A percentile compares a stretch with the other conserved stretches of the same genome.
Conservation (phyloP, 169 alveolate species). For the Eimeria necatrix region DNA sequence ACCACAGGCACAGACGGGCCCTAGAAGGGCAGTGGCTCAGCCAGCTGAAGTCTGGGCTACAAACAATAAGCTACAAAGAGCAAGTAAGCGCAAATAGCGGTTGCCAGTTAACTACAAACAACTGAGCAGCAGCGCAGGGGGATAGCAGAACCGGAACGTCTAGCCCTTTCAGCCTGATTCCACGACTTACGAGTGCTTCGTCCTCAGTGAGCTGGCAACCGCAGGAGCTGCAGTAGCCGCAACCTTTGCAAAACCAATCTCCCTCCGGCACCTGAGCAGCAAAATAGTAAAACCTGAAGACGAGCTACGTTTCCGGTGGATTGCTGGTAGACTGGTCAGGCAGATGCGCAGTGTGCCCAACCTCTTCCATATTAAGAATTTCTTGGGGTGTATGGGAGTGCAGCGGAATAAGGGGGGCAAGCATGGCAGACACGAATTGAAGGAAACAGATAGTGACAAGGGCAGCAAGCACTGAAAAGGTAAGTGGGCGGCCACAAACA, state of each 20-base stretch:
- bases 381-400: neutral
- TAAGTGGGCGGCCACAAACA: too few species aligned
- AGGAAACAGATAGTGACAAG: too few species aligned
- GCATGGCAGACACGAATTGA: too few species aligned
- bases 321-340: neutral
- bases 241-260: conserved; percentile 76
- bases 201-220: conserved; percentile 26
- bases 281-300: neutral
- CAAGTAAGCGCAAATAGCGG: neutral
- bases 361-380: neutral
- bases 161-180: too few species aligned
- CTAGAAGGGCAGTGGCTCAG: too few species aligned
- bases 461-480: too few species aligned
- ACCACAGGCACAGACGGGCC: too few species aligned
- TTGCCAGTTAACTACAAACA: neutral
- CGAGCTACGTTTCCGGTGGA: neutral
- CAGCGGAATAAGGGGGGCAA: neutral
- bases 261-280: conserved; percentile 72
- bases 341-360: neutral
- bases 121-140: neutral
- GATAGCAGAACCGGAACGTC: neutral
- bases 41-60: neutral
- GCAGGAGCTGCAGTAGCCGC: conserved; percentile 78
- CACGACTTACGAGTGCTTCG: conserved; percentile 53
- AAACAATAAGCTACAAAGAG: neutral